phyloP scores from a whole-genome alignment of 169 alveolate species.

The Plasmodium vinckei region DNA sequence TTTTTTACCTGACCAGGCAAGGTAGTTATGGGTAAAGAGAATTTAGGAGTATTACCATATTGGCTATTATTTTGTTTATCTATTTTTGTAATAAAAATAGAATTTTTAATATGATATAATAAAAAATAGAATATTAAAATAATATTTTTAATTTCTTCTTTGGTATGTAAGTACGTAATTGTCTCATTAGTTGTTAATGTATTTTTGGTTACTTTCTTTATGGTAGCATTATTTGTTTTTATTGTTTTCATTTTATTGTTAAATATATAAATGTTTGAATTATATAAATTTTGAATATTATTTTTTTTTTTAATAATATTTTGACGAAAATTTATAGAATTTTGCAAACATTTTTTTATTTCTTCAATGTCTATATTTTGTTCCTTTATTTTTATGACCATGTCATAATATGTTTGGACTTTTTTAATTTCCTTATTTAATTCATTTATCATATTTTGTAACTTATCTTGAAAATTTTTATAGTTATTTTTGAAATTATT shows the following conservation, averaged over 20 bases:
- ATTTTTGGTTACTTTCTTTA: not conserved
- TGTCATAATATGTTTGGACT: slow-evolving; percentile 25
- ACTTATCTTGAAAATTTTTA: not conserved
- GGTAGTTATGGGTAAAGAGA: too few relatives aligned
- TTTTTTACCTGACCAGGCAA: too few relatives aligned
- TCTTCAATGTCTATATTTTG: slow-evolving; percentile 24
- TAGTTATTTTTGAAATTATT: slow-evolving; percentile 11
- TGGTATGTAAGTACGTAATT: slow-evolving; percentile 18
- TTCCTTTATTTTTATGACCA: slow-evolving; percentile 16
- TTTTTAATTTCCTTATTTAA: slow-evolving; percentile 42
- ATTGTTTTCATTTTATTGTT: slow-evolving; percentile 22
- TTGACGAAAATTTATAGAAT: slow-evolving; percentile 12
- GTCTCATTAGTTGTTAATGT: slow-evolving; percentile 27
- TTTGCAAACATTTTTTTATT: slow-evolving; percentile 7
- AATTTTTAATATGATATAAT: slow-evolving; percentile 12
- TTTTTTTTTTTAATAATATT: slow-evolving; percentile 25
- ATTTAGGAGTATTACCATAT: too few relatives aligned
- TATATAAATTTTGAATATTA: slow-evolving; percentile 15
- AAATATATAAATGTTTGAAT: slow-evolving; percentile 42
- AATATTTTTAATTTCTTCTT: slow-evolving; percentile 59
- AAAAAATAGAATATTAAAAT: slow-evolving; percentile 46
- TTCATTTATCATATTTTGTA: slow-evolving; percentile 22
- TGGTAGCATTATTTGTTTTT: not conserved
- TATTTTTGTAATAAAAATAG: not conserved
- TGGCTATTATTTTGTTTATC: too few relatives aligned